Conservation (phyloP, 768 basidiomycete genomes). For the Paxillus involutus region DNA sequence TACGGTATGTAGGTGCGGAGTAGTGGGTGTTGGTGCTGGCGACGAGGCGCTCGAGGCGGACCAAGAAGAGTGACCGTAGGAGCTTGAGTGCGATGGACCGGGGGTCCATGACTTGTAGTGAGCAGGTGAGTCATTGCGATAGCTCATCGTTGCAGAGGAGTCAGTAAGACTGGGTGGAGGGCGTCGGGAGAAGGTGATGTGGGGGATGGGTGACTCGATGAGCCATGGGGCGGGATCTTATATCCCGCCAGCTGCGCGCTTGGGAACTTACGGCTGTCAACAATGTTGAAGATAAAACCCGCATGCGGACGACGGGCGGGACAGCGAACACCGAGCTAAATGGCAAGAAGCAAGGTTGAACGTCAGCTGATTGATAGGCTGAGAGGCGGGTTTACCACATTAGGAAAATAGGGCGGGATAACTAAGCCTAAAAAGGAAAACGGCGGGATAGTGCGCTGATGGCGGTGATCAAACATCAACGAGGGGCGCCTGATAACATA, state of each 20-base stretch:
- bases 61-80: slow-evolving; percentile 7
- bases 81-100: slow-evolving; percentile 1
- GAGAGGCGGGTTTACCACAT: slow-evolving; percentile 19
- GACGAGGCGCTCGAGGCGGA: slow-evolving; percentile 15
- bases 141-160: slow-evolving; percentile 19
- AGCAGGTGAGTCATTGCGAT: slow-evolving; percentile 11
- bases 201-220: slow-evolving; percentile 22
- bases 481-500: slow-evolving; percentile 13
- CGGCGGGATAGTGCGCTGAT: slow-evolving; percentile 23
- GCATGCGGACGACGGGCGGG: slow-evolving; percentile 22
- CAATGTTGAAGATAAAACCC: slow-evolving; percentile 13
- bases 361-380: slow-evolving; percentile 5
- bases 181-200: slow-evolving; percentile 2
- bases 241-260: slow-evolving; percentile 16
- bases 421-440: slow-evolving; percentile 11
- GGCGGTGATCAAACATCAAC: slow-evolving; percentile 20
- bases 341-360: slow-evolving; percentile 11
- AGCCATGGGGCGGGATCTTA: slow-evolving; percentile 19
- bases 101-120: slow-evolving; percentile 23
- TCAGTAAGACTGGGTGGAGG: not conserved
- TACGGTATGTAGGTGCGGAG: slow-evolving; percentile 28
- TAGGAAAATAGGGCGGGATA: slow-evolving; percentile 19
- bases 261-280: slow-evolving; percentile 19
- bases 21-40: slow-evolving; percentile 20
- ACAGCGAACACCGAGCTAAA: slow-evolving; percentile 22